These are phyloP conservation scores for Corchorus capsularis DNA, from an alignment of 345 rosid genomes.

Conservation along the genomic window DNA sequence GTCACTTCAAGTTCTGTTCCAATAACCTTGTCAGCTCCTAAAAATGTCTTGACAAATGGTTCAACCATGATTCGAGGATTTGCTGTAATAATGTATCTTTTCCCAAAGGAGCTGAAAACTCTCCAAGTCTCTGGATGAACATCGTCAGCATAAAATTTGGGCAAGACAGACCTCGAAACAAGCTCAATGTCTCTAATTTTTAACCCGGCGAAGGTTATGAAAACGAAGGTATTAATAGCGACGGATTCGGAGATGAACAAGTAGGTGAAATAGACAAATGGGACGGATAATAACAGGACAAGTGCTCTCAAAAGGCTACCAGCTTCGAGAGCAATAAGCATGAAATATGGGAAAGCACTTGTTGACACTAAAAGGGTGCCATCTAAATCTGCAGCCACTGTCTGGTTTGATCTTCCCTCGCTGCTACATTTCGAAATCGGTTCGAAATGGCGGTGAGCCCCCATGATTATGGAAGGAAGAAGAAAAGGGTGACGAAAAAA, in stretches of 20 bases:
- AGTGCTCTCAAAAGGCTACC: conserved; percentile 74
- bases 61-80: conserved; percentile 87
- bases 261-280: conserved; percentile 69
- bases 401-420: conserved; percentile 68
- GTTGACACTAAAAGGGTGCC: conserved; percentile 83
- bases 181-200: conserved; percentile 71
- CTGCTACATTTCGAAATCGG: conserved; percentile 50
- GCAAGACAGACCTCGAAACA: conserved; percentile 76
- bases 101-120: conserved; percentile 79
- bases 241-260: conserved; percentile 62
- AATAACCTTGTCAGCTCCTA: conserved; percentile 80
- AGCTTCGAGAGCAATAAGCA: conserved; percentile 88
- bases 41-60: conserved; percentile 64
- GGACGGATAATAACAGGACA: conserved; percentile 60
- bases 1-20: conserved; percentile 79
- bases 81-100: conserved; percentile 70
- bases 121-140: conserved; percentile 85
- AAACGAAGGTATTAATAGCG: conserved; percentile 65
- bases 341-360: conserved; percentile 82
- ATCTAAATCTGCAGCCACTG: conserved; percentile 78
- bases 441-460: conserved; percentile 51
- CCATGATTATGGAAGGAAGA: conserved; percentile 45
- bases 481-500: background rate
- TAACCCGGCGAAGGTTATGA: conserved; percentile 70
- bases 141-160: conserved; percentile 83